Evolutionary conservation across 164 flowering plant species (phyloP).

Genomic region (Dillenia turbinata): DNA sequence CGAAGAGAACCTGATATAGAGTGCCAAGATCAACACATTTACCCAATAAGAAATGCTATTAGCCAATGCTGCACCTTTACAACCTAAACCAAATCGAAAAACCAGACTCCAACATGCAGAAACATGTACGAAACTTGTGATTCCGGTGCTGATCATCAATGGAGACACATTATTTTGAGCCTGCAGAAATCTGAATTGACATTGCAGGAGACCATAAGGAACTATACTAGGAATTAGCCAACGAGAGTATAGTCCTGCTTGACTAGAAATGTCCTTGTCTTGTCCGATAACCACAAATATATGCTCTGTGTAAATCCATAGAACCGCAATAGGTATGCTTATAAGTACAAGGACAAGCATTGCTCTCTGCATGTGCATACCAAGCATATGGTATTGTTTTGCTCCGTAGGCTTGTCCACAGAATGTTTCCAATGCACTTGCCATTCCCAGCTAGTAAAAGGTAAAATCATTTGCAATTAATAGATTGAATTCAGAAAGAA

Average conservation of each 20-base stretch:
- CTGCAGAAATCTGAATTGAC: conserved; percentile 5
- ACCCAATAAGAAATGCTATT: conserved; percentile 3
- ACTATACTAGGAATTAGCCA: conserved; percentile 24
- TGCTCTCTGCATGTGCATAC: conserved; percentile 5
- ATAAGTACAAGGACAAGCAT: conserved; percentile 11
- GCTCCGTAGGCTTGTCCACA: conserved; percentile 18
- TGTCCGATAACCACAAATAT: conserved; percentile 12
- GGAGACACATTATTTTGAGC: conserved; percentile 3
- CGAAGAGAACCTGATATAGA: conserved; percentile 1
- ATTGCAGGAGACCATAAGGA: conserved; percentile 8
- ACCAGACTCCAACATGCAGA: conserved; percentile 4
- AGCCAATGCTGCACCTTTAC: conserved; percentile 3
- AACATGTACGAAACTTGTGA: conserved; percentile 3
- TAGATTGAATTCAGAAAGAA: no score
- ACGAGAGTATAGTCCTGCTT: conserved; percentile 17
- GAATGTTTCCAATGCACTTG: conserved; percentile 6
- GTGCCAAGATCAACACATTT: not conserved
- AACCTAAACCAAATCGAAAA: not conserved
- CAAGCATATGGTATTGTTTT: no score
- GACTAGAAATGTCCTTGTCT: conserved; percentile 9
- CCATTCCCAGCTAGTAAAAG: conserved; percentile 19
- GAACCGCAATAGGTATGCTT: conserved; percentile 11
- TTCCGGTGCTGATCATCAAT: conserved; percentile 2
- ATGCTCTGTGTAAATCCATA: conserved; percentile 12
- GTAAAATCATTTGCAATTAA: not conserved